A percentile compares a stretch with the other conserved stretches of the same genome.
Evolutionary conservation across 2,329 filamentous ascomycete species (phyloP).

Genomic region (Tolypocladium capitatum): DNA sequence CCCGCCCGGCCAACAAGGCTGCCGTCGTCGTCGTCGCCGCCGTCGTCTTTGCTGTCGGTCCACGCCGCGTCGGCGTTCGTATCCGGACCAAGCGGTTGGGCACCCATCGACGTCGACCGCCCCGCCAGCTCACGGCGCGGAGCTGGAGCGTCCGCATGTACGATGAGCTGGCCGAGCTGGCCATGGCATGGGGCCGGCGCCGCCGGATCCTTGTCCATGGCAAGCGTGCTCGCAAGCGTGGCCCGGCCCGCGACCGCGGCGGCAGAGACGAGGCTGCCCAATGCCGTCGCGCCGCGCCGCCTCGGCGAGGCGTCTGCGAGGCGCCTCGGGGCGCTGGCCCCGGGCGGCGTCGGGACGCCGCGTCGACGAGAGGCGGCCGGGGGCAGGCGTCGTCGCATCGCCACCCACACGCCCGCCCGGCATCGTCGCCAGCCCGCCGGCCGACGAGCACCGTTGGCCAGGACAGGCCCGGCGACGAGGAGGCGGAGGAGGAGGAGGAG

Average conservation of each 20-base stretch:
- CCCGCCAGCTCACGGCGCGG: not conserved
- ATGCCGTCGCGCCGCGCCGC: not conserved
- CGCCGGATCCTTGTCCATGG: not conserved
- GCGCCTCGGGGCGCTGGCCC: not conserved
- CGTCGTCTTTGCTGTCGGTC: too few species aligned
- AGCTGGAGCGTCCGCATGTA: not conserved
- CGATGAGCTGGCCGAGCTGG: conserved; percentile 2
- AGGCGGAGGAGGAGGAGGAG: too few species aligned
- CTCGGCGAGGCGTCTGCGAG: not conserved
- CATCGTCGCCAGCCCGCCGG: not conserved
- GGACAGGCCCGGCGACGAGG: too few species aligned
- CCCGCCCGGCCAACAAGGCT: not conserved
- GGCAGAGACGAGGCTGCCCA: not conserved
- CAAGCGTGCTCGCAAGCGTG: too few species aligned
- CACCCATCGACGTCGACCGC: not conserved
- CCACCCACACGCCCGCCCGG: not conserved
- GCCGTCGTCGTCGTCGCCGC: not conserved
- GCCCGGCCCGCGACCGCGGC: too few species aligned
- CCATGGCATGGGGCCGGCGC: not conserved
- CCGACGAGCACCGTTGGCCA: not conserved
- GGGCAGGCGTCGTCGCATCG: not conserved
- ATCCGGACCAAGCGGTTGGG: not conserved
- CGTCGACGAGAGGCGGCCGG: not conserved
- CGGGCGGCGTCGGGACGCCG: not conserved
- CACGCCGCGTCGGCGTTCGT: too few species aligned